Percentiles rank a stretch among this genome's conserved stretches.
Evolutionary conservation across 495 filamentous ascomycete genomes (phyloP).

Genomic region (Ramalina intermedia): DNA sequence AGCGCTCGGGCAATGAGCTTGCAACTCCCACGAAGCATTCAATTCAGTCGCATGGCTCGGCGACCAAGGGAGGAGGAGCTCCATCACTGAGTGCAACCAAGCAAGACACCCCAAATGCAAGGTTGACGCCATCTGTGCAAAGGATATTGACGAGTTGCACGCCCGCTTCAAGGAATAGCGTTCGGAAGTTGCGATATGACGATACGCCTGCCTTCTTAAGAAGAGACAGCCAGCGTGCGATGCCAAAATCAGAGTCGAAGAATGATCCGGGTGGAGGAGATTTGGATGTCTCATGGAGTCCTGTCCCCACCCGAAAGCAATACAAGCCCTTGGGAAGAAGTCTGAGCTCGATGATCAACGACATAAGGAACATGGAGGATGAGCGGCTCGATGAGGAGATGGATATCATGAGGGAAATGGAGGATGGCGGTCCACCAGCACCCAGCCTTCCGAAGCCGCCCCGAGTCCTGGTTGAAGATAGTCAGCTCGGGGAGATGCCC

Average conservation of each 20-base stretch:
- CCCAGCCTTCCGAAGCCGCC: slow-evolving; percentile 12
- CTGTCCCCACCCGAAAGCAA: slow-evolving; percentile 31
- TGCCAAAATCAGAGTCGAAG: slow-evolving; percentile 7
- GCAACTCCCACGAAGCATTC: slow-evolving; percentile 8
- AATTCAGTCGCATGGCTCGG: neutral
- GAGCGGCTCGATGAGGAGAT: slow-evolving; percentile 64
- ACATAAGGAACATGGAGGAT: slow-evolving; percentile 65
- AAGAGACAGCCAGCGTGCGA: slow-evolving; percentile 9
- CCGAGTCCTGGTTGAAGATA: slow-evolving; percentile 45
- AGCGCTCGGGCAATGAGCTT: neutral
- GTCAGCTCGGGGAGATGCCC: slow-evolving; percentile 34
- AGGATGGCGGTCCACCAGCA: slow-evolving; percentile 31
- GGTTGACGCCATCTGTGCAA: slow-evolving; percentile 9
- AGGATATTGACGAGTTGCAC: slow-evolving; percentile 4
- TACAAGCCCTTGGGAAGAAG: slow-evolving; percentile 53
- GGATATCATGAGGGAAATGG: slow-evolving; percentile 70
- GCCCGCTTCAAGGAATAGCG: neutral
- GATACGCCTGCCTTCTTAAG: slow-evolving; percentile 14
- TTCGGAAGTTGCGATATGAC: slow-evolving; percentile 8
- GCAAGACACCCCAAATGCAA: neutral
- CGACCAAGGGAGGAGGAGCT: neutral
- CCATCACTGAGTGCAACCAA: neutral
- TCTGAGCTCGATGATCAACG: slow-evolving; percentile 65
- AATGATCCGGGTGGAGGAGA: slow-evolving; percentile 22
- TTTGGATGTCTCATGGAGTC: slow-evolving; percentile 28